phyloP scores from a whole-genome alignment of 805 yeast species.

The Candida railenensis region DNA sequence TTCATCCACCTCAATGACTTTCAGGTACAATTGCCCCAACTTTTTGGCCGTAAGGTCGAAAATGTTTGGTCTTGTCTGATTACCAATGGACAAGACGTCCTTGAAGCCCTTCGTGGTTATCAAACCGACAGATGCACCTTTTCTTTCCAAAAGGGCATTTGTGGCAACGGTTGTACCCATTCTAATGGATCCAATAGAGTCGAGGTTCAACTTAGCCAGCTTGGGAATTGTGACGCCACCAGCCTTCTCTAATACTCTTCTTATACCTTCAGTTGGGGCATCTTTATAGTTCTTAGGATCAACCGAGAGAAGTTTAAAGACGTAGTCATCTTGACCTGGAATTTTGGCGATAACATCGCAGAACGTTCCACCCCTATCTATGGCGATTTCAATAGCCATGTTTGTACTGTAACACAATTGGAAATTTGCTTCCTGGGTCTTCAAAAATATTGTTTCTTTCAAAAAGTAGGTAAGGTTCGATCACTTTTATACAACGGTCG shows the following conservation, averaged over 20 bases:
- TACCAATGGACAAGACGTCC: slow-evolving; percentile 81
- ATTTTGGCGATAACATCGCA: slow-evolving; percentile 64
- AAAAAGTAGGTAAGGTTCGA: background rate
- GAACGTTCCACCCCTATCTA: slow-evolving; percentile 80
- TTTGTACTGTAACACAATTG: background rate
- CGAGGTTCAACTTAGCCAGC: slow-evolving; percentile 52
- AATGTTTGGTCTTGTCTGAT: slow-evolving; percentile 87
- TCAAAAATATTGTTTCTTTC: too few relatives aligned
- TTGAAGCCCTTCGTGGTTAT: slow-evolving; percentile 86
- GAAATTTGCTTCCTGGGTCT: background rate
- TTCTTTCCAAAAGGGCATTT: slow-evolving; percentile 87
- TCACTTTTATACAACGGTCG: background rate
- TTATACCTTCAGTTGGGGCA: slow-evolving; percentile 90
- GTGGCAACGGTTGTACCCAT: slow-evolving; percentile 98
- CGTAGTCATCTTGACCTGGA: slow-evolving; percentile 55
- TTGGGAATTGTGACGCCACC: slow-evolving; percentile 57
- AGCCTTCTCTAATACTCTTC: slow-evolving; percentile 67
- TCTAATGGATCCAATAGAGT: slow-evolving; percentile 64
- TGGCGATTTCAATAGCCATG: slow-evolving; percentile 9
- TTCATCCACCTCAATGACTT: slow-evolving; percentile 85
- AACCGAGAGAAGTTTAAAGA: slow-evolving; percentile 79
- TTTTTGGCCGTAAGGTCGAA: slow-evolving; percentile 78
- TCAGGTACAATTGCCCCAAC: slow-evolving; percentile 68
- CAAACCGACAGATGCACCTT: slow-evolving; percentile 86
- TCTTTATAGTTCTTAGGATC: slow-evolving; percentile 86